Conservation (phyloP, 78 protist genomes). For the Guillardia theta region DNA sequence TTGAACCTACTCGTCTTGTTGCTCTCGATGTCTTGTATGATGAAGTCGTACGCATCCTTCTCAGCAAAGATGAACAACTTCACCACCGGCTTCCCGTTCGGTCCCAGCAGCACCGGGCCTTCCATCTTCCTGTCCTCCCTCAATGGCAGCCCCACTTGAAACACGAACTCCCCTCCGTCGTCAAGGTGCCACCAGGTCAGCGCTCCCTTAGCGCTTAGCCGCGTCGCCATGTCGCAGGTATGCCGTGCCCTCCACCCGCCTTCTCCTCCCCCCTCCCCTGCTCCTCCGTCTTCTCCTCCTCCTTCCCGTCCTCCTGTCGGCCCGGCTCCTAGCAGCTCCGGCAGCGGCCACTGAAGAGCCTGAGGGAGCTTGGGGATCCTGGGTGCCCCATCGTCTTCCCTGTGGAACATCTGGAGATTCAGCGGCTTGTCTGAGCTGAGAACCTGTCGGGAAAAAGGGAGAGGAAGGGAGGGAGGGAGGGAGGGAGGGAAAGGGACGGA, state of each 20-base stretch:
- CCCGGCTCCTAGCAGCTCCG: neutral
- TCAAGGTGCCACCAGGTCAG: conserved; percentile 1
- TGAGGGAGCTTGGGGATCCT: neutral
- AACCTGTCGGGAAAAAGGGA: too few species aligned
- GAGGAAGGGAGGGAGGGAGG: too few species aligned
- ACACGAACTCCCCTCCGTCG: neutral
- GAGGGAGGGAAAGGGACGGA: too few species aligned
- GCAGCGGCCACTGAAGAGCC: neutral
- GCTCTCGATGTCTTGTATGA: neutral
- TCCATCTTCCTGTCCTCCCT: neutral
- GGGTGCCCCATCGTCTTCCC: neutral
- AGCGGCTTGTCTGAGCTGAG: neutral
- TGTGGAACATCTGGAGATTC: neutral
- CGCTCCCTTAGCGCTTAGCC: neutral
- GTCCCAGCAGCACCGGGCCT: neutral
- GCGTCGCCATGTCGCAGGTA: neutral
- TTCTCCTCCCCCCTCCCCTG: neutral
- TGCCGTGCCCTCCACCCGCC: neutral
- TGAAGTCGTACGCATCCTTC: neutral
- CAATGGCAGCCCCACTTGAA: neutral
- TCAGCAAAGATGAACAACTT: conserved; percentile 1
- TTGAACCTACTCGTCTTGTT: neutral
- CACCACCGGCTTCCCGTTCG: neutral
- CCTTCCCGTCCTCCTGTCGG: neutral
- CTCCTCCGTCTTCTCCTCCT: neutral